phyloP scores from a whole-genome alignment of 768 basidiomycete genomes.

The Boletellus emodensis region DNA sequence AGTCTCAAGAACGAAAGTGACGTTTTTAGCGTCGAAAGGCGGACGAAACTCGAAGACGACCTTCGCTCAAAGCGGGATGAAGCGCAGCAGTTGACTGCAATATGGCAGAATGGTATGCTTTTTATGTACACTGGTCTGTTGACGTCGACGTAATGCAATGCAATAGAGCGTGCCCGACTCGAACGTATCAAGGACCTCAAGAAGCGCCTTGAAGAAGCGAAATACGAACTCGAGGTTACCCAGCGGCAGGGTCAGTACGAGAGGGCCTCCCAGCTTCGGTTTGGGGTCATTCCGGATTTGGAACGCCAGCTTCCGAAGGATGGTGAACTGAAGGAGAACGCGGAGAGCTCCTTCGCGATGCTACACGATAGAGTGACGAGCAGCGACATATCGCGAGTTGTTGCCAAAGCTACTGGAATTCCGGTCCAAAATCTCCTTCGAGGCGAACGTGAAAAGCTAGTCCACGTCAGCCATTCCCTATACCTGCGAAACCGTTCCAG shows the following conservation, averaged over 20 bases:
- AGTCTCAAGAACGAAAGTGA: constrained; percentile 87
- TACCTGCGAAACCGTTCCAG: background rate
- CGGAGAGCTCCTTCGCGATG: constrained; percentile 50
- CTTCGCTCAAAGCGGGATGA: constrained; percentile 58
- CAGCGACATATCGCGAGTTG: constrained; percentile 85
- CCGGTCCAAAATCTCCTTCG: constrained; percentile 85
- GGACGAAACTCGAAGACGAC: constrained; percentile 60
- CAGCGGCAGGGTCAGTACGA: constrained; percentile 89
- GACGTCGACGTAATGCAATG: background rate
- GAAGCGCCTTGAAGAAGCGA: constrained; percentile 73
- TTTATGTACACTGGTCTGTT: background rate
- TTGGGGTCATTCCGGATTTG: constrained; percentile 79
- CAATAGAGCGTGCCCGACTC: constrained; percentile 60
- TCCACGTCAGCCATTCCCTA: constrained; percentile 56
- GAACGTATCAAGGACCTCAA: constrained; percentile 71
- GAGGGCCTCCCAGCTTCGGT: constrained; percentile 76
- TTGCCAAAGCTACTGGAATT: constrained; percentile 86
- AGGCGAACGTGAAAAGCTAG: constrained; percentile 85
- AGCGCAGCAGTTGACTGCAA: constrained; percentile 53
- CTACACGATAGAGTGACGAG: constrained; percentile 84
- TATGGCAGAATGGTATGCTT: constrained; percentile 67
- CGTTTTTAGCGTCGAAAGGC: constrained; percentile 74
- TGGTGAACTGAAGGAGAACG: constrained; percentile 37
- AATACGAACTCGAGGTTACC: constrained; percentile 81
- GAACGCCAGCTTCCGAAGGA: constrained; percentile 64